Base-by-base conservation (phyloP, 2,329 filamentous ascomycete genomes). In the Aspergillus piperis region DNA sequence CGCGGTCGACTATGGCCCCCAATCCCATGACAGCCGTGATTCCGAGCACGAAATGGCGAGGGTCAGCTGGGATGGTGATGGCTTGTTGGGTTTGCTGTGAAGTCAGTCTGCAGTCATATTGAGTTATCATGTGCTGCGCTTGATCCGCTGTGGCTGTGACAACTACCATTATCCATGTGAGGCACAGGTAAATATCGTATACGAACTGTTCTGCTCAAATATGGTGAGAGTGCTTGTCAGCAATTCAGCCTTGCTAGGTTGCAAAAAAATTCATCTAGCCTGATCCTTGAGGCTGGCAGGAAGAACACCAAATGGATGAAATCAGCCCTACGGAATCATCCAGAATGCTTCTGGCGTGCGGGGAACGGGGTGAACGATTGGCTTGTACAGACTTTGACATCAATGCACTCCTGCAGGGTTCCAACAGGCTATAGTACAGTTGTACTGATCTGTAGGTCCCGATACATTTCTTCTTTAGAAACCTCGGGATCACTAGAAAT, bases 41-140 rank as follows among this genome's bases (percentile, higher is more conserved):
- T 23, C 44, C 11, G 44, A 49, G 17, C n/a, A 25, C 5, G 44
- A 25, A 49, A 23, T 25, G 15, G 21, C 25, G 1, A 17, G 15
- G 10, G 47, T 50, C 47, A 50, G 47, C 47, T 50, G 47, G 25
- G 23, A 3, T n/a, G 1, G 15, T 30, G 23, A 19, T 27, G 15
- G 5, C 23, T 17, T 15, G 23, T 32, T 32, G 25, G 23, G n/a
- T 30, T 10, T 25, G 25, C 44, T 17, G 44, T 49, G 25, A 32
- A 27, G 47, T 50, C 47, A 50, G 47, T 50, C 47, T 50, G 27
- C n/a, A 50, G 47, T 50, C 47, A 50, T 32, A 27, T 50, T 15
- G 15, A 27, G 19, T 25, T 25, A 30, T 50, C 47, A 50, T 32
- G 47, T 50, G 47, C 47, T 17, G n/a, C 47, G 6, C 7, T 13